phyloP scores from a whole-genome alignment of 352 stramenopile species.

The Peronospora farinosa region DNA sequence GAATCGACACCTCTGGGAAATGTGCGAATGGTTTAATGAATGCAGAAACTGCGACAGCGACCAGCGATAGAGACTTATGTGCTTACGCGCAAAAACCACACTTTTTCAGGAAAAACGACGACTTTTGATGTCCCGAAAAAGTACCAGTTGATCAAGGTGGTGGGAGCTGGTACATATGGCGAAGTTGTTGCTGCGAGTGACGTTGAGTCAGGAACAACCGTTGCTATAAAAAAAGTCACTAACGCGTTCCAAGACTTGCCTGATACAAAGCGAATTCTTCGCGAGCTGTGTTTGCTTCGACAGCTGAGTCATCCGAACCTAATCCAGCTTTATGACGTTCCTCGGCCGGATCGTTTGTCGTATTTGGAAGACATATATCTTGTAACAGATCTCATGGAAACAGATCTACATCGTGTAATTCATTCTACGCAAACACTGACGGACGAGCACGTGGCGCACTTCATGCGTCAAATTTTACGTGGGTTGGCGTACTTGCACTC shows the following conservation, averaged over 20 bases:
- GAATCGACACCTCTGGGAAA: constrained; percentile 20
- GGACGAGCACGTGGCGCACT: constrained; percentile 91
- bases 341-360: constrained; percentile 86
- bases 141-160: constrained; percentile 78
- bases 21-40: constrained; percentile 6
- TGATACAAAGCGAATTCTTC: constrained; percentile 90
- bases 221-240: constrained; percentile 94
- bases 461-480: constrained; percentile 95
- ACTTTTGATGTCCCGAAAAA: constrained; percentile 75
- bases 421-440: constrained; percentile 88
- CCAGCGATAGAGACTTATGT: constrained; percentile 27
- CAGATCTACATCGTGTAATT: constrained; percentile 88
- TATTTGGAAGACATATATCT: constrained; percentile 97
- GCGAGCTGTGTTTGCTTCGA: constrained; percentile 88
- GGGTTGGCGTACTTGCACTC: constrained; percentile 97
- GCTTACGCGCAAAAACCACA: constrained; percentile 52
- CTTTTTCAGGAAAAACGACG: constrained; percentile 57
- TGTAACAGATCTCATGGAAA: constrained; percentile 94
- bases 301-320: constrained; percentile 89
- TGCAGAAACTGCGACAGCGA: constrained; percentile 6
- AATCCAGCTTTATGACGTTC: constrained; percentile 90
- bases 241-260: constrained; percentile 73
- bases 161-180: constrained; percentile 69
- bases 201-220: constrained; percentile 70
- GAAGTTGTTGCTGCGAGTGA: constrained; percentile 81